These are phyloP conservation scores for Paecilomyces formosus DNA, from an alignment of 2,329 filamentous ascomycete species.

Conservation along the genomic window DNA sequence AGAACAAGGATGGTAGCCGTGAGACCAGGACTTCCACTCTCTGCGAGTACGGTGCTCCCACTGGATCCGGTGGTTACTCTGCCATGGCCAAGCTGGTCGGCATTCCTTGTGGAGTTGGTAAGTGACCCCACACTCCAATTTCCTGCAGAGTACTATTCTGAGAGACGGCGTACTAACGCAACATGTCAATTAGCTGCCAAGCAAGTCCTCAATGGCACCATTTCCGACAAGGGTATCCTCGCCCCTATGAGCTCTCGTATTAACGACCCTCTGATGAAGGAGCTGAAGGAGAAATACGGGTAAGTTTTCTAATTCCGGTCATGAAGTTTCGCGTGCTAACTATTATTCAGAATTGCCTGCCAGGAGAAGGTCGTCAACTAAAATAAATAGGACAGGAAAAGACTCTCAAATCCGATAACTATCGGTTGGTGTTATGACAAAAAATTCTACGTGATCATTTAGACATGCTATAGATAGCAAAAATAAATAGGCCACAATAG, in stretches of 20 bases:
- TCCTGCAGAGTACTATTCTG: background rate
- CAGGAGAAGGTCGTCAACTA: background rate
- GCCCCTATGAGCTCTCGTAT: slow-evolving; percentile 69
- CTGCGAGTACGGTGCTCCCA: slow-evolving; percentile 9
- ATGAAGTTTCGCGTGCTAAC: background rate
- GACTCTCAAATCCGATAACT: background rate
- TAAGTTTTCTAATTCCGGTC: background rate
- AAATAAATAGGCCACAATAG: background rate
- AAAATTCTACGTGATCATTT: slow-evolving; percentile 39
- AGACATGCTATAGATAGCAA: slow-evolving; percentile 44
- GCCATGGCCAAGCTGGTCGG: slow-evolving; percentile 11
- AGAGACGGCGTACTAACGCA: background rate
- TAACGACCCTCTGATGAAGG: slow-evolving; percentile 66
- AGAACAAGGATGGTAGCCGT: slow-evolving; percentile 7
- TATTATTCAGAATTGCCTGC: background rate
- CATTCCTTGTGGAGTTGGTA: slow-evolving; percentile 39
- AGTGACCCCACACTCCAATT: background rate
- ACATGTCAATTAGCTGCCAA: slow-evolving; percentile 51
- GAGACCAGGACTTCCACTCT: slow-evolving; percentile 10
- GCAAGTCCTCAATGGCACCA: slow-evolving; percentile 68
- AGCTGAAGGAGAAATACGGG: slow-evolving; percentile 69
- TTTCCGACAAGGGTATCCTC: slow-evolving; percentile 65
- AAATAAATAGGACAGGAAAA: background rate
- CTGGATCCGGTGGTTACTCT: slow-evolving; percentile 6
- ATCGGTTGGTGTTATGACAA: background rate